Conservation (phyloP, 2,329 filamentous ascomycete genomes). For the Phaeoacremonium minimum region DNA sequence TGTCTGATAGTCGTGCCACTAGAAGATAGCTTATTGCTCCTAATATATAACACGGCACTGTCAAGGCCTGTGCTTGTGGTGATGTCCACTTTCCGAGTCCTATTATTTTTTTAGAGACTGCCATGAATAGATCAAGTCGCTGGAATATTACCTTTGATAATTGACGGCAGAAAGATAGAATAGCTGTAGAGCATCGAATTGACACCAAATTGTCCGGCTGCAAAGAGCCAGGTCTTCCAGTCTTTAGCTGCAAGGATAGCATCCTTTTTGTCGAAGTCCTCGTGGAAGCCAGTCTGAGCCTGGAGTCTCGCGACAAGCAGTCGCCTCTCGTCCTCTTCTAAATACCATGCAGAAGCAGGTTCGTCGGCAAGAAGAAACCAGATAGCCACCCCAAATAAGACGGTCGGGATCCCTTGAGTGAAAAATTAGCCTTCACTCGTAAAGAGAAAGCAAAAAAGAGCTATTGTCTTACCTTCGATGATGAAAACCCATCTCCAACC, state of each 20-base stretch:
- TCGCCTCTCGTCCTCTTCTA: constrained; percentile 52
- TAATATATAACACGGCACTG: constrained; percentile 72
- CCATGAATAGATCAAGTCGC: no score
- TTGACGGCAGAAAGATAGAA: constrained; percentile 74
- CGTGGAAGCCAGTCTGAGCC: constrained; percentile 38
- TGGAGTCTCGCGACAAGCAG: constrained; percentile 34
- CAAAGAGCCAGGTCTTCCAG: constrained; percentile 73
- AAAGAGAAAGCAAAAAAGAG: no score
- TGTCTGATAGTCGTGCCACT: constrained; percentile 64
- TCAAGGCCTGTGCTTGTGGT: constrained; percentile 68
- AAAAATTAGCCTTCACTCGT: no score
- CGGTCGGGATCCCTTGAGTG: constrained; percentile 35
- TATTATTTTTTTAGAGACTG: no score
- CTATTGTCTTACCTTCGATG: constrained; percentile 40
- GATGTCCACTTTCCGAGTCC: constrained; percentile 58
- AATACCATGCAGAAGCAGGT: constrained; percentile 56
- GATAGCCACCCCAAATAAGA: constrained; percentile 49
- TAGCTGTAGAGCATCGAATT: constrained; percentile 77
- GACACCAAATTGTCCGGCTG: constrained; percentile 64
- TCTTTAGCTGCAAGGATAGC: constrained; percentile 64
- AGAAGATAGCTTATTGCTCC: constrained; percentile 67
- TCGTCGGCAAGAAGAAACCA: constrained; percentile 59
- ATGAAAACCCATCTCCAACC: constrained; percentile 75
- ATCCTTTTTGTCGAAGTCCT: constrained; percentile 52
- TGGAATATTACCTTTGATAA: constrained; percentile 67